Percentiles rank a stretch among this genome's conserved stretches.
Conservation (phyloP, 768 basidiomycete species). For the Hericium coralloides region DNA sequence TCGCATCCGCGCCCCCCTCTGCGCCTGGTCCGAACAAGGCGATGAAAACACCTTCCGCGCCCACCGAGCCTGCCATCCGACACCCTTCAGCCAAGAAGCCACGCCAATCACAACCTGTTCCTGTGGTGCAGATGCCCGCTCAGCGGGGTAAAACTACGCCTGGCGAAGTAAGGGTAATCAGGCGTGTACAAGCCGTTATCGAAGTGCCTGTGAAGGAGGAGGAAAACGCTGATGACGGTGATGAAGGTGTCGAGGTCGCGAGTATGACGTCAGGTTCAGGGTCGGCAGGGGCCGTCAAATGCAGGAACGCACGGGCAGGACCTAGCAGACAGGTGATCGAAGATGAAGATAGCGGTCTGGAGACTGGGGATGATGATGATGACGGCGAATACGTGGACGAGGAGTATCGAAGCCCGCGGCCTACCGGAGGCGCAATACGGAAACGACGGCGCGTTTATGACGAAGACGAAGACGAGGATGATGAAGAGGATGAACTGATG, state of each 20-base stretch:
- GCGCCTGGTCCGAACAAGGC: neutral
- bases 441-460: slow-evolving; percentile 7
- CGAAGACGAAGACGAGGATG: slow-evolving; percentile 41
- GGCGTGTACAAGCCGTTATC: slow-evolving; percentile 52
- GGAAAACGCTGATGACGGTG: slow-evolving; percentile 27
- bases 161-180: slow-evolving; percentile 30
- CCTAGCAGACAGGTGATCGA: slow-evolving; percentile 3
- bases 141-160: neutral
- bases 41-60: slow-evolving; percentile 7
- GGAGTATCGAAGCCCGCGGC: neutral
- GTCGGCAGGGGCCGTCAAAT: slow-evolving; percentile 9
- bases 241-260: slow-evolving; percentile 12
- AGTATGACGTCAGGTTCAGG: slow-evolving; percentile 9
- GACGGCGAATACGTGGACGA: slow-evolving; percentile 1
- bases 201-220: slow-evolving; percentile 60
- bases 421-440: neutral
- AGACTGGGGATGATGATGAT: slow-evolving; percentile 14
- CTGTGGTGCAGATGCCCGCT: neutral
- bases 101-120: neutral
- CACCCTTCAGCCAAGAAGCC: neutral
- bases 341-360: neutral
- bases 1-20: neutral
- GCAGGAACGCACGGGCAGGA: slow-evolving; percentile 1
- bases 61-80: slow-evolving; percentile 17
- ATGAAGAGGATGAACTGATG: slow-evolving; percentile 54